Conservation (phyloP, 1,284 basidiomycete genomes). For the Sphagnurus paluster region DNA sequence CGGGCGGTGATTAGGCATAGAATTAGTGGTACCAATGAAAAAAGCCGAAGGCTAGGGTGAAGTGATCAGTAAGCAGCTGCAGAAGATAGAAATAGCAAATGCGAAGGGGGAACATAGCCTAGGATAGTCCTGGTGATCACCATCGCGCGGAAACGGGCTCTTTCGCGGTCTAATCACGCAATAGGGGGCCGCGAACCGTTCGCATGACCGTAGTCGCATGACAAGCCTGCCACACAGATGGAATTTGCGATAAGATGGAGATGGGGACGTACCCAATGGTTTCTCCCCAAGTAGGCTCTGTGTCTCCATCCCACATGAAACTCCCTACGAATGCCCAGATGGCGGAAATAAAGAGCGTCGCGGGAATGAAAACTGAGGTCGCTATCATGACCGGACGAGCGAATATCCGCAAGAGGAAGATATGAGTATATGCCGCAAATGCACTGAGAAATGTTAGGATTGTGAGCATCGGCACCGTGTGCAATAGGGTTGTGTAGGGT, state of each 20-base stretch:
- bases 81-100: neutral
- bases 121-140: too few relatives aligned
- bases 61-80: conserved; percentile 4
- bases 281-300: conserved; percentile 76
- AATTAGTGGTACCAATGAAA: conserved; percentile 74
- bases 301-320: conserved; percentile 79
- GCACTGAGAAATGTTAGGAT: conserved; percentile 78
- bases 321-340: conserved; percentile 89
- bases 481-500: conserved; percentile 77
- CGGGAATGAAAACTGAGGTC: conserved; percentile 80
- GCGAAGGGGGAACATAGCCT: neutral
- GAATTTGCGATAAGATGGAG: conserved; percentile 3
- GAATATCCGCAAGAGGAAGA: conserved; percentile 76
- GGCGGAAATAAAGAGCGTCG: conserved; percentile 78
- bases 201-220: conserved; percentile 2
- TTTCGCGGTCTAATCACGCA: conserved; percentile 2
- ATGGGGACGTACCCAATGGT: conserved; percentile 66
- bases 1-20: conserved; percentile 74
- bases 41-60: conserved; percentile 56
- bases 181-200: conserved; percentile 7
- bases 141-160: neutral
- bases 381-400: conserved; percentile 81
- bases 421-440: conserved; percentile 71
- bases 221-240: neutral
- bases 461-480: conserved; percentile 82